Base-by-base conservation (phyloP, 2,329 filamentous ascomycete genomes). In the Xylariaceae sp. region DNA sequence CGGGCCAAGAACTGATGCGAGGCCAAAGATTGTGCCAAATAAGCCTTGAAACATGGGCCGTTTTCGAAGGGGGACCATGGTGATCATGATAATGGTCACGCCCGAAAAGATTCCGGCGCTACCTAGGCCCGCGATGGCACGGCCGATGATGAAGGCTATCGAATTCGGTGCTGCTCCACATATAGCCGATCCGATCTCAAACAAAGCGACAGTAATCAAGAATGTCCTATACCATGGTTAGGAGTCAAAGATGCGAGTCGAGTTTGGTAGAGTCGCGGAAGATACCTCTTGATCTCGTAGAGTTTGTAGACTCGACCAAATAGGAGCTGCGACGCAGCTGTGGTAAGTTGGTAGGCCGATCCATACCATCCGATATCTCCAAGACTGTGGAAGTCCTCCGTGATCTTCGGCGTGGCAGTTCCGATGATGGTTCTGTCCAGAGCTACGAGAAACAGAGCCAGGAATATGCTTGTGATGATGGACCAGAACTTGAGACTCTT, bases 311-410 rank as follows among this genome's bases (percentile, higher is more conserved):
- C 75, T 45, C 80, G 75, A 5, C 82, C 81, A 66, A 80, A 83
- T 7, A 82, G 66, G 2, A 82, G 73, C 65, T 82, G 79, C 15
- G 77, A 79, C n/a, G 80, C 80, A 5, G 81, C 78, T 2, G 81
- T 82, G 10, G 83, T 84, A 63, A 87, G 73, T 76, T 86, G 81
- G 68, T 85, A 85, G 1, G 82, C 78, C 44, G 81, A 82, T 4
- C 81, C 83, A 69, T 87, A 87, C 84, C 84, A 87, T 55, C 83
- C 83, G 58, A 87, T 82, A 61, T 87, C 84, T 1, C 79, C 78
- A 1, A 86, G 72, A 55, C 81, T 81, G 51, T 81, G 73, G 68
- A 84, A 84, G 17, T 83, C 79, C 64, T 82, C 76, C n/a, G 80
- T 82, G 67, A 84, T 84, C 39, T 74, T 72, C 1, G 81, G 81